Conservation (phyloP, 2,329 filamentous ascomycete species). For the Shiraia sp. region DNA sequence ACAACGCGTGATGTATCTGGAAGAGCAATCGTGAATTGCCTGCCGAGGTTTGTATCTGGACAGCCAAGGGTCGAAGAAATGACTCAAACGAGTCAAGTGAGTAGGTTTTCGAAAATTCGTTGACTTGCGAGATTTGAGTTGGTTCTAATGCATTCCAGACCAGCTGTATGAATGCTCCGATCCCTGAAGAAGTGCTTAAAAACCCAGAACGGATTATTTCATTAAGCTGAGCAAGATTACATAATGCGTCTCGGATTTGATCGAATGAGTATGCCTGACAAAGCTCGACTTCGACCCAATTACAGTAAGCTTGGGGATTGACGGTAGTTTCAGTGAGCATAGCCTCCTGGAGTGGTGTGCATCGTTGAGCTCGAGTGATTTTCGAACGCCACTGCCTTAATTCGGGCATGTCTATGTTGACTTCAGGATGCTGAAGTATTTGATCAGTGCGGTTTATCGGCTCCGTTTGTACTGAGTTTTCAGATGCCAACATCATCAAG, state of each 20-base stretch:
- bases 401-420: slow-evolving; percentile 8
- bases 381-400: slow-evolving; percentile 10
- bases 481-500: slow-evolving; percentile 24
- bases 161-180: slow-evolving; percentile 63
- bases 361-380: slow-evolving; percentile 55
- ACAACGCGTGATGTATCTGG: slow-evolving; percentile 79
- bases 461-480: slow-evolving; percentile 2
- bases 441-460: not conserved
- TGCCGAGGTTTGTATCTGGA: slow-evolving; percentile 56
- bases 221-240: slow-evolving; percentile 50
- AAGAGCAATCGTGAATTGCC: slow-evolving; percentile 42
- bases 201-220: slow-evolving; percentile 78
- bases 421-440: not conserved
- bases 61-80: slow-evolving; percentile 62
- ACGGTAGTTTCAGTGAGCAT: slow-evolving; percentile 77
- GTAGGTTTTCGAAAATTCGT: slow-evolving; percentile 48
- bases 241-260: slow-evolving; percentile 46
- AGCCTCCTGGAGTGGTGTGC: slow-evolving; percentile 74
- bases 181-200: slow-evolving; percentile 45
- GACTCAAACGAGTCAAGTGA: slow-evolving; percentile 41
- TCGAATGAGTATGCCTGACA: slow-evolving; percentile 33
- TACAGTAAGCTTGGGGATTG: slow-evolving; percentile 70
- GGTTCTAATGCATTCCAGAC: slow-evolving; percentile 61
- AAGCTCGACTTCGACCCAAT: slow-evolving; percentile 71
- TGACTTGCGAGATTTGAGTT: slow-evolving; percentile 51